These are phyloP conservation scores for Leccinum olivaceopallidum DNA, from an alignment of 768 basidiomycete genomes.

Conservation along the genomic window DNA sequence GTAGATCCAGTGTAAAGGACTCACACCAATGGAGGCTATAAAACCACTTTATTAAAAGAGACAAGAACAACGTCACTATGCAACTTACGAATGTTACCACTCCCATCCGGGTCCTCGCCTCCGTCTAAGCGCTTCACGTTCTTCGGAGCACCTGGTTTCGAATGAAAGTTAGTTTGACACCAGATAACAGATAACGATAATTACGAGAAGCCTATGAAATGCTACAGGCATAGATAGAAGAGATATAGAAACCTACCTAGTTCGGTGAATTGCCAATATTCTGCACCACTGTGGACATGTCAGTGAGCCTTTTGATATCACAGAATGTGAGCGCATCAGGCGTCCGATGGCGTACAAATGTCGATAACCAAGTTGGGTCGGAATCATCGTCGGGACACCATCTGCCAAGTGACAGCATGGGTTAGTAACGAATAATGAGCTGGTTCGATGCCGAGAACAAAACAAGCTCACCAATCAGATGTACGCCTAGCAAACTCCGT, in stretches of 20 bases:
- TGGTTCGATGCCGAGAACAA: background rate
- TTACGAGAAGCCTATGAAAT: slow-evolving; percentile 1
- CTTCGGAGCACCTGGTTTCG: slow-evolving; percentile 27
- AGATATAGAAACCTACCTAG: slow-evolving; percentile 26
- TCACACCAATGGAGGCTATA: slow-evolving; percentile 48
- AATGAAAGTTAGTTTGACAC: slow-evolving; percentile 2
- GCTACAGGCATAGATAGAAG: background rate
- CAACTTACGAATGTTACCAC: slow-evolving; percentile 45
- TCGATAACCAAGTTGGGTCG: slow-evolving; percentile 44
- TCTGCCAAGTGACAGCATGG: slow-evolving; percentile 32
- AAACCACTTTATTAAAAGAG: background rate
- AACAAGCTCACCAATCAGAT: slow-evolving; percentile 39
- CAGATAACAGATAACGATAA: slow-evolving; percentile 1
- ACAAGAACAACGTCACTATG: background rate
- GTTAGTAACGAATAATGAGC: background rate
- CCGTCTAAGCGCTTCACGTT: slow-evolving; percentile 44
- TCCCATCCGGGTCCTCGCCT: slow-evolving; percentile 49
- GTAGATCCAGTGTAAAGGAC: slow-evolving; percentile 46
- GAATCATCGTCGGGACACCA: slow-evolving; percentile 53
- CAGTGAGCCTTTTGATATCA: slow-evolving; percentile 1
- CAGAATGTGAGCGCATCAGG: slow-evolving; percentile 12
- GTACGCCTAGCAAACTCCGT: slow-evolving; percentile 36
- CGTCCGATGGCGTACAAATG: slow-evolving; percentile 38
- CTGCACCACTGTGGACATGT: slow-evolving; percentile 28
- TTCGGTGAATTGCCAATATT: slow-evolving; percentile 53